Percentiles rank a stretch among this genome's conserved stretches.
phyloP scores from a whole-genome alignment of 495 filamentous ascomycete species.

The Friedmanniomyces endolithicus region DNA sequence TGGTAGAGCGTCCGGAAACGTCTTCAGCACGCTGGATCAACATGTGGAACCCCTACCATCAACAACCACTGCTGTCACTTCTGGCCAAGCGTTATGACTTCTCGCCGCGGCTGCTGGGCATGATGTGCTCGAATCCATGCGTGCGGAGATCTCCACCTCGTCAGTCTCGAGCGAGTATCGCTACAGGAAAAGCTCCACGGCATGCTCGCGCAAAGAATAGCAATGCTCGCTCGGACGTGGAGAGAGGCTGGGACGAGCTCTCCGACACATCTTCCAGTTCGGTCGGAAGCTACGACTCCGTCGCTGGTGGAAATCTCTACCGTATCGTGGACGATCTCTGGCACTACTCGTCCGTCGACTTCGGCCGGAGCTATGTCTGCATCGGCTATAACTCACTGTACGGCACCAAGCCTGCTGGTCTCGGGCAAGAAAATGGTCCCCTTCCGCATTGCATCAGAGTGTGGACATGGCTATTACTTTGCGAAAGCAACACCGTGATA shows the following conservation, averaged over 20 bases:
- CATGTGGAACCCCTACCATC: slow-evolving; percentile 57
- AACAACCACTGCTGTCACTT: slow-evolving; percentile 41
- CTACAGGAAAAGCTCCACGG: neutral
- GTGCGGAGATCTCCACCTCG: slow-evolving; percentile 15
- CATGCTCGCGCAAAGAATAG: neutral
- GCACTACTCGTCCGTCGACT: slow-evolving; percentile 53
- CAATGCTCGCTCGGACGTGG: slow-evolving; percentile 9
- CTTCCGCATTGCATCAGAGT: slow-evolving; percentile 50
- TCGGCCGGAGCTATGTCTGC: slow-evolving; percentile 53
- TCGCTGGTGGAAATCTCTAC: slow-evolving; percentile 30
- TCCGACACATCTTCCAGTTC: slow-evolving; percentile 16
- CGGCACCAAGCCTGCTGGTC: slow-evolving; percentile 33
- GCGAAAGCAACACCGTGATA: slow-evolving; percentile 69
- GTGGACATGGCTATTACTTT: slow-evolving; percentile 78
- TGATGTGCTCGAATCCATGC: slow-evolving; percentile 50
- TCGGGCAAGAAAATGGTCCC: slow-evolving; percentile 6
- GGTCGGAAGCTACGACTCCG: slow-evolving; percentile 8
- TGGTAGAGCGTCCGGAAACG: slow-evolving; percentile 18
- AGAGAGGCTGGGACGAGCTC: slow-evolving; percentile 13
- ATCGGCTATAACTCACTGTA: slow-evolving; percentile 74
- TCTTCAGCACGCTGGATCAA: slow-evolving; percentile 55
- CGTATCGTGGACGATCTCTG: slow-evolving; percentile 49
- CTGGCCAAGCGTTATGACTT: slow-evolving; percentile 51
- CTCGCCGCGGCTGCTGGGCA: slow-evolving; percentile 50
- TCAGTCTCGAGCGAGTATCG: neutral